Conservation (phyloP, 306 rosid genomes). For the Fragaria nilgerrensis region DNA sequence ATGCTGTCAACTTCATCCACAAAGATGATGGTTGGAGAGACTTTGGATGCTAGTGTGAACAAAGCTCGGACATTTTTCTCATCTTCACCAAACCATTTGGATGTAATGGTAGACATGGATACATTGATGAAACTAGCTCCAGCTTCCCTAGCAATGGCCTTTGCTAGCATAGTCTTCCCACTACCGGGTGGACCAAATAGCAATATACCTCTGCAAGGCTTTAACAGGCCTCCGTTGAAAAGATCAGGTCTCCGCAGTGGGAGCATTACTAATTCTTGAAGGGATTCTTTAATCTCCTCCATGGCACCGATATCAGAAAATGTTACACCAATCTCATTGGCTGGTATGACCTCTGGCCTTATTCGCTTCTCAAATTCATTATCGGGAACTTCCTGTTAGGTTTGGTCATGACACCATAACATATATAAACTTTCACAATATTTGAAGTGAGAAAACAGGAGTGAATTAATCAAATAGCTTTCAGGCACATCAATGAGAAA, state of each 20-base stretch:
- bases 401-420: background rate
- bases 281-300: constrained; percentile 86
- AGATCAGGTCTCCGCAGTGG: constrained; percentile 93
- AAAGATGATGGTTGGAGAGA: constrained; percentile 91
- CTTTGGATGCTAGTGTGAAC: constrained; percentile 88
- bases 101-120: constrained; percentile 96
- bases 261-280: constrained; percentile 97
- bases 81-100: constrained; percentile 99
- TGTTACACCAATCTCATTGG: constrained; percentile 68
- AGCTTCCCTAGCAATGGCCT: constrained; percentile 95
- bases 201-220: constrained; percentile 94
- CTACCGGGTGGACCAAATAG: constrained; percentile 96
- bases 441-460: background rate
- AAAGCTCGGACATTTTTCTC: constrained; percentile 96
- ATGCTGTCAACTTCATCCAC: constrained; percentile 99
- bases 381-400: constrained; percentile 70
- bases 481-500: background rate
- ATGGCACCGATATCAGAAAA: constrained; percentile 90
- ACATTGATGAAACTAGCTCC: constrained; percentile 98
- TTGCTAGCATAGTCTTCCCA: constrained; percentile 97
- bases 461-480: background rate
- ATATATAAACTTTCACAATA: background rate
- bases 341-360: constrained; percentile 93
- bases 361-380: constrained; percentile 95
- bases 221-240: constrained; percentile 87